These are phyloP conservation scores for Glycine soja DNA, from an alignment of 306 rosid genomes.

Conservation along the genomic window DNA sequence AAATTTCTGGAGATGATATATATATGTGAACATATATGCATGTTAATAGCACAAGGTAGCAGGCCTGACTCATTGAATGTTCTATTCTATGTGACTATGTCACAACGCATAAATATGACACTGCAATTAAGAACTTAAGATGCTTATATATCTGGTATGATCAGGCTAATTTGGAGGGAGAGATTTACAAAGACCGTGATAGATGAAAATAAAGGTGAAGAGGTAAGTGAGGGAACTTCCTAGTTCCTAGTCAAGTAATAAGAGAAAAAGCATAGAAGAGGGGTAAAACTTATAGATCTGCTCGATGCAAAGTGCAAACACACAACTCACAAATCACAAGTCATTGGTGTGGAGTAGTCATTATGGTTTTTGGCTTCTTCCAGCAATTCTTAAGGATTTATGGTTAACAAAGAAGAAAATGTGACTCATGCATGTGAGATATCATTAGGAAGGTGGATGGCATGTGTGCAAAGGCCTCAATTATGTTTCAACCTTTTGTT, in stretches of 20 bases:
- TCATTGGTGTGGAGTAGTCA: not conserved
- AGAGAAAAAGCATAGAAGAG: not conserved
- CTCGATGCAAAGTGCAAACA: not conserved
- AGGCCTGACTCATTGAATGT: too few relatives aligned
- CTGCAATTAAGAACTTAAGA: not conserved
- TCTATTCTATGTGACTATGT: too few relatives aligned
- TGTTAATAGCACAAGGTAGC: too few relatives aligned
- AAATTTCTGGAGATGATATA: too few relatives aligned
- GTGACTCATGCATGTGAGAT: not conserved
- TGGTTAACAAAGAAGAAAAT: not conserved
- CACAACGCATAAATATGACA: too few relatives aligned
- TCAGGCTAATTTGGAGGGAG: too few relatives aligned
- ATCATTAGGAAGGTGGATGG: constrained; percentile 3
- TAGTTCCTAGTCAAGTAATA: not conserved
- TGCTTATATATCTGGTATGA: too few relatives aligned
- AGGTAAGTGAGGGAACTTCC: not conserved
- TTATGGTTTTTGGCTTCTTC: not conserved
- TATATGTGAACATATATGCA: too few relatives aligned
- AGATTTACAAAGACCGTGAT: too few relatives aligned
- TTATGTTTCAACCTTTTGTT: not conserved
- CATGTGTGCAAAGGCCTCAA: constrained; percentile 1
- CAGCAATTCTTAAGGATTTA: not conserved
- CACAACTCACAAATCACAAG: not conserved
- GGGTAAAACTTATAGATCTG: not conserved
- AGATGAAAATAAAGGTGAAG: too few relatives aligned